Base-by-base conservation (phyloP, 1,284 basidiomycete genomes). In the Cystobasidium sp. region DNA sequence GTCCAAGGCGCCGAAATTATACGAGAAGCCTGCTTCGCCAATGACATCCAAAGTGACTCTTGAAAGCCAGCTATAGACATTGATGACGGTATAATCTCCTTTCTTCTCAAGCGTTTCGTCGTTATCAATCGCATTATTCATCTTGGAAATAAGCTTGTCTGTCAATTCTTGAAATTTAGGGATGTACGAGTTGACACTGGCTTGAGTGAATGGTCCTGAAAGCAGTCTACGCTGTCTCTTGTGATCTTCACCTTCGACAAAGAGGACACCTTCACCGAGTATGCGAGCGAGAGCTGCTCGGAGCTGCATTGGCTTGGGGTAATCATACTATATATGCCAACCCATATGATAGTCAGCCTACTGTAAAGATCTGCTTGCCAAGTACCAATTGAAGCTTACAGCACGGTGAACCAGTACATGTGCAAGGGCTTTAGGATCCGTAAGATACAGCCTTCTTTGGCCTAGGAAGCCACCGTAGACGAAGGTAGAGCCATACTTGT, bases 141-240 rank as follows among this genome's bases (percentile, higher is more conserved):
- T 18, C 37, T 43, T 62, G 3, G 12, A 41, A 6, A 47, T 18
- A 14, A 89, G 87, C 81, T 88, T 84, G 51, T 82, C 81, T 1
- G 89, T 87, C 78, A 88, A 88, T 58, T 88, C 84, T 82, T 86
- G 87, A 80, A 92, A 90, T 52, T 89, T 84, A 4, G 88, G 88
- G 0, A 85, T 83, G 44, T 73, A 66, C 8, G 62, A 55, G 52
- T 73, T 65, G 51, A 73, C 70, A 7, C 20, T 39, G 22, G 70
- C 63, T 59, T 66, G 63, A 12, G 63, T 66, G 43, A 73, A 73
- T 0, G 70, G 62, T 37, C 31, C 51, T 24, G 41, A 66, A 6
- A 73, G 20, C 4, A 65, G 18, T 16, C 70, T 31, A 12, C 63
- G 14, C 51, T 73, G 70, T 16, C 52, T 51, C 12, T 22, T 41